Conservation (phyloP, 176 grass and related monocot species). For the Pontederia crassipes region DNA sequence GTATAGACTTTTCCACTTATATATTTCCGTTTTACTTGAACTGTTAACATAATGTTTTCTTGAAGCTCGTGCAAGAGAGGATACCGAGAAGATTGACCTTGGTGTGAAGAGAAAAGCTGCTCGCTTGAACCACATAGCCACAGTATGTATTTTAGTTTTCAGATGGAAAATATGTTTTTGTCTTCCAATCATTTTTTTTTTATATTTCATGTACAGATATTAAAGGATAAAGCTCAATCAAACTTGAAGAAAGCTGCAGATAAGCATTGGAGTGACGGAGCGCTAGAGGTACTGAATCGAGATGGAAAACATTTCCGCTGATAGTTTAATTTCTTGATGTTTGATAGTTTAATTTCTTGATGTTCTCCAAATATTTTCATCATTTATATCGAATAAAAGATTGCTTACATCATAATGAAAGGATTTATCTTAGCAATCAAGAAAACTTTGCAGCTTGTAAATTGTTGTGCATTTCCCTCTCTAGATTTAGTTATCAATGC, state of each 20-base stretch:
- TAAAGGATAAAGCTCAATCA: slow-evolving; percentile 69
- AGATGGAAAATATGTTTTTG: slow-evolving; percentile 4
- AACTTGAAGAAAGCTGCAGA: slow-evolving; percentile 92
- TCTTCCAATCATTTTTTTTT: not conserved
- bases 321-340: not conserved
- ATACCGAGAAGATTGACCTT: slow-evolving; percentile 76
- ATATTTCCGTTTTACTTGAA: not conserved
- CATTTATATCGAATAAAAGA: too few relatives aligned
- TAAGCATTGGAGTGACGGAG: slow-evolving; percentile 92
- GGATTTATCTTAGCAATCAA: too few relatives aligned
- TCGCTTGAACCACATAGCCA: slow-evolving; percentile 58
- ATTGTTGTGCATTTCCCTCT: too few relatives aligned
- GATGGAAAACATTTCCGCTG: not conserved
- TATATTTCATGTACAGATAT: slow-evolving; percentile 35
- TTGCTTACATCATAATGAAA: too few relatives aligned
- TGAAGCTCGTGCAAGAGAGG: slow-evolving; percentile 77
- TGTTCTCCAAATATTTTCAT: not conserved
- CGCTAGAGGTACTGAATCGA: slow-evolving; percentile 56
- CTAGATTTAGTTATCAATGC: too few relatives aligned
- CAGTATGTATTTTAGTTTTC: slow-evolving; percentile 39
- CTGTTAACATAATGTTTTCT: slow-evolving; percentile 20
- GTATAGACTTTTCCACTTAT: slow-evolving; percentile 26
- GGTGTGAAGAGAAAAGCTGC: slow-evolving; percentile 78
- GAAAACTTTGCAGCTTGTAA: too few relatives aligned
- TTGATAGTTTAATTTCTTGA: not conserved